Base-by-base conservation (phyloP, 495 filamentous ascomycete genomes). In the Penicillium manginii region DNA sequence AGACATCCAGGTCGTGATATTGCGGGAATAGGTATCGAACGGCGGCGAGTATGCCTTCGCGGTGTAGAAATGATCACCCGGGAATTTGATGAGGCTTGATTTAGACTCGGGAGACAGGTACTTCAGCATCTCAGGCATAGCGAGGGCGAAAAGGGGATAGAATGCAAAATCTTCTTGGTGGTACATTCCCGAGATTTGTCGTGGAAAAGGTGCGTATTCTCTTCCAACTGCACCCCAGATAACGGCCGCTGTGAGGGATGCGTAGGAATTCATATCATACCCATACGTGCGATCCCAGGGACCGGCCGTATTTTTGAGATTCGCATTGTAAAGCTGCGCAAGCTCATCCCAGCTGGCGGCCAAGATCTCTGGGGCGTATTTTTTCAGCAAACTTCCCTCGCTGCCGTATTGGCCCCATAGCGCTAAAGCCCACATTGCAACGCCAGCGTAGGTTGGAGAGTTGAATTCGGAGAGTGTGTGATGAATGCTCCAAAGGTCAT, bases 231-330 rank as follows among this genome's bases (percentile, higher is more conserved):
- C 31, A 8, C 68, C 63, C 76, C 76, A 79, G 17, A 79, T 63
- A 33, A 71, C 67, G 15, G 67, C 55, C 1, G 70, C 69, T 57
- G 76, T 63, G 26, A 78, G 67, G 45, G 63, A 70, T 0, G 72
- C 63, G 58, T 79, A 79, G 12, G 65, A 54, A 15, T 73, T 76
- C 76, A 79, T 79, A 45, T 79, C 69, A 54, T 72, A 77, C 0
- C 76, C 76, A 54, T 79, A 79, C 1, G 68, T 67, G 4, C 76
- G 69, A 43, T 79, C 76, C 76, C 76, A 79, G 0, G 76, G 76
- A 3, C 76, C 76, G 26, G 74, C 76, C 22, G 77, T 39, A 33
- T 79, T 79, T 35, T 69, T 66, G 51, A 79, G 35, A 19, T 73
- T 58, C 1, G 76, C 65, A 35, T 77, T 71, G 52, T 71, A 79